These are phyloP conservation scores for Biscogniauxia mediterranea DNA, from an alignment of 2,329 filamentous ascomycete genomes.

Conservation along the genomic window DNA sequence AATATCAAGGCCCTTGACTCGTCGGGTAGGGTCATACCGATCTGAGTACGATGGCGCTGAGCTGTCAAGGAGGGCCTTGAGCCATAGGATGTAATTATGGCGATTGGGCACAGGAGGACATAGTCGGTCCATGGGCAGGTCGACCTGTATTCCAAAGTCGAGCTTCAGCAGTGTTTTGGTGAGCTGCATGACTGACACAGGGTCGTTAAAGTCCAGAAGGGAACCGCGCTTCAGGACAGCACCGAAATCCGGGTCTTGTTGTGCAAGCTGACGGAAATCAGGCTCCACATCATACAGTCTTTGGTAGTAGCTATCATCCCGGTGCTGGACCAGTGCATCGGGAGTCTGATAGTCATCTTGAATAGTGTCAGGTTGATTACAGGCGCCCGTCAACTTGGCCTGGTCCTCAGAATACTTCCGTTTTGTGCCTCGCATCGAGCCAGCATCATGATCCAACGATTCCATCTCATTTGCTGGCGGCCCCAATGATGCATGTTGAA, in stretches of 20 bases:
- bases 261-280: slow-evolving; percentile 26
- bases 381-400: not conserved
- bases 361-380: not conserved
- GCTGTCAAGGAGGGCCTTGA: slow-evolving; percentile 77
- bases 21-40: slow-evolving; percentile 41
- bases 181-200: slow-evolving; percentile 72
- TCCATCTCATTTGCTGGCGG: not conserved
- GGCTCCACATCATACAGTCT: slow-evolving; percentile 25
- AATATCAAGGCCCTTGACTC: slow-evolving; percentile 73
- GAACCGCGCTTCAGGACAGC: slow-evolving; percentile 26
- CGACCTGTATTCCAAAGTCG: slow-evolving; percentile 71
- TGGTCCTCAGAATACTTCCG: not conserved
- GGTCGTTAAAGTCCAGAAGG: slow-evolving; percentile 78
- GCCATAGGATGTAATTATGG: slow-evolving; percentile 88
- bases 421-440: not conserved
- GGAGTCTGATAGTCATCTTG: not conserved
- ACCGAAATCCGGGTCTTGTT: slow-evolving; percentile 24
- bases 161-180: slow-evolving; percentile 74
- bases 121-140: slow-evolving; percentile 73
- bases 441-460: not conserved
- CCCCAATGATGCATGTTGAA: not conserved
- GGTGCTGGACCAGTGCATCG: not conserved
- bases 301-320: slow-evolving; percentile 25
- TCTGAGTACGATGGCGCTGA: slow-evolving; percentile 50
- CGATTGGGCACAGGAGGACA: slow-evolving; percentile 80